Evolutionary conservation across 805 yeast genomes (phyloP), one percentile per base, ranked within the genome.

Genomic region (Barnettozyma vustinii): DNA sequence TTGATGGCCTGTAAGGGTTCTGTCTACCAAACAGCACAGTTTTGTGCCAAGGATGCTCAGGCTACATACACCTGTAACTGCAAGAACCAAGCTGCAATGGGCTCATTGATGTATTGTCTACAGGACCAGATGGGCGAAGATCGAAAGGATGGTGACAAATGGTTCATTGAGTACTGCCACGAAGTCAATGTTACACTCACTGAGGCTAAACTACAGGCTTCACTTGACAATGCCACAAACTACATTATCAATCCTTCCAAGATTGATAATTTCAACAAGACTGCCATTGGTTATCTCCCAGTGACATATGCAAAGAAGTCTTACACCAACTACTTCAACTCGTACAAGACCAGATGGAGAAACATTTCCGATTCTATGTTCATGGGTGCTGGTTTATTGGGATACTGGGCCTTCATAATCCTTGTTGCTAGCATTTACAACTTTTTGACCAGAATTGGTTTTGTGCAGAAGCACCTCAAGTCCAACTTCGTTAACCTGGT

Each of bases 351-450:
- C 33, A 65, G 75, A 58, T 70, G 51, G 44, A 58, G 62, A 15
- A 73, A 71, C 50, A 42, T 61, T 7, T 71, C 69, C 47, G 64
- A 65, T 20, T 75, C 82, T 3, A 68, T 76, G 26, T 69, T 64
- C 50, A 63, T 74, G 57, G 84, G 78, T 39, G 64, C 71, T 13
- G 79, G 71, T 2, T 53, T 72, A 35, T 48, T 80, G 20, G 74
- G 76, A 0, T 77, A 73, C 53, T 78, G 83, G 81, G 74, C 67
- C 4, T 45, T 68, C 1, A 63, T 80, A 37, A 56, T 77, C 47
- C 39, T 79, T 1, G 26, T 73, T 21, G 70, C 77, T 4, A 70
- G 71, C 2, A 19, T 76, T 15, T 55, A 55, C 53, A 60, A 59
- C 48, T 33, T 57, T 33, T 18, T 52, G 25, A 53, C 52, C 51